A percentile compares a stretch with the other conserved stretches of the same genome.
These are phyloP conservation scores for Pleurotus eryngii DNA, from an alignment of 768 basidiomycete species.

Conservation along the genomic window DNA sequence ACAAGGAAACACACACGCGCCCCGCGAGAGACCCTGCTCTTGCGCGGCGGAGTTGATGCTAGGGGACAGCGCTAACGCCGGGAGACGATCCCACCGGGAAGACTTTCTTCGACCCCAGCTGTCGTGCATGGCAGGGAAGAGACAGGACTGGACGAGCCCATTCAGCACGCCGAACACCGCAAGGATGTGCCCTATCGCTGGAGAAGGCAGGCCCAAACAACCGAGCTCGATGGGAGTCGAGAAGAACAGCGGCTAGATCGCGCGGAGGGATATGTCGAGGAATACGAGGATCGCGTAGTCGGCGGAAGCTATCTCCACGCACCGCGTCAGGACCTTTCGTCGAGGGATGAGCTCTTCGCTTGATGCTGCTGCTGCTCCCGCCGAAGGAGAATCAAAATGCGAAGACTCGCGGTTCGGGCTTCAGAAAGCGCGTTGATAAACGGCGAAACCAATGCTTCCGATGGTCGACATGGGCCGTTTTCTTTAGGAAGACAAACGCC, in stretches of 20 bases:
- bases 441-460: constrained; percentile 6
- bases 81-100: constrained; percentile 29
- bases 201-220: constrained; percentile 52
- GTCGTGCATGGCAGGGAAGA: constrained; percentile 42
- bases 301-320: constrained; percentile 58
- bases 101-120: constrained; percentile 46
- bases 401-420: constrained; percentile 16
- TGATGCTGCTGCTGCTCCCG: background rate
- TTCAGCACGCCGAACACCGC: constrained; percentile 49
- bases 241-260: constrained; percentile 26
- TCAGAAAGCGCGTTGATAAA: background rate
- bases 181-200: constrained; percentile 50
- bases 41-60: constrained; percentile 9
- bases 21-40: background rate
- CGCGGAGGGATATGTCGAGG: constrained; percentile 26
- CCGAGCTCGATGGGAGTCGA: constrained; percentile 51
- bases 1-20: background rate
- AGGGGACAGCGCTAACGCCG: constrained; percentile 14
- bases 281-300: constrained; percentile 69
- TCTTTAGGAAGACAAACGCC: constrained; percentile 42
- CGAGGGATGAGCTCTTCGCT: constrained; percentile 14
- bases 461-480: constrained; percentile 4
- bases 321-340: constrained; percentile 41
- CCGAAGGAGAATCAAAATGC: constrained; percentile 11
- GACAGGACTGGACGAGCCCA: constrained; percentile 46